Percentiles rank a stretch among this genome's conserved stretches.
Evolutionary conservation across 345 rosid species (phyloP).

Genomic region (Eucalyptus viminalis): DNA sequence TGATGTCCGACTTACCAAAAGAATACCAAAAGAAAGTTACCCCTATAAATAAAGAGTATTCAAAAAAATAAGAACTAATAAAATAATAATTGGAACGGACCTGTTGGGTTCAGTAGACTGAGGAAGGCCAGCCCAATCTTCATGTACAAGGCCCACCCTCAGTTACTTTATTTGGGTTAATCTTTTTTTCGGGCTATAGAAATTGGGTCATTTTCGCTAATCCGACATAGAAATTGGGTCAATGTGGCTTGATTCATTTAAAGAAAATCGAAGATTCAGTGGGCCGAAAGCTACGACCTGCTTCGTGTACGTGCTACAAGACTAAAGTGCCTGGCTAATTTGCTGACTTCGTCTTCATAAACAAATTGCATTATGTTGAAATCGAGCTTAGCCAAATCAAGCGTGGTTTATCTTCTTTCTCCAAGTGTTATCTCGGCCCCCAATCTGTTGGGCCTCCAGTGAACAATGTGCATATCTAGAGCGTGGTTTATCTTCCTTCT

Average conservation of each 20-base stretch:
- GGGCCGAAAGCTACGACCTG: not conserved
- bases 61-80: not conserved
- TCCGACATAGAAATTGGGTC: not conserved
- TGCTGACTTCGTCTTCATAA: not conserved
- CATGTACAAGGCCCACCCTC: not conserved
- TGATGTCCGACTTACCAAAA: not conserved
- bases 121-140: not conserved
- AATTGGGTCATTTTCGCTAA: not conserved
- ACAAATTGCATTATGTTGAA: not conserved
- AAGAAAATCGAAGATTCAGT: not conserved
- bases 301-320: not conserved
- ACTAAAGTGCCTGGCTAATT: not conserved
- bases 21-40: not conserved
- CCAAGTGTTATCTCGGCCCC: not conserved
- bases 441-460: not conserved
- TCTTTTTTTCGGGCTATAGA: not conserved
- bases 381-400: not conserved
- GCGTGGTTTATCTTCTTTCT: not conserved
- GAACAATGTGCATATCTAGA: not conserved
- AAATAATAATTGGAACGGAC: not conserved
- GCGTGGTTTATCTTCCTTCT: not conserved
- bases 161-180: not conserved
- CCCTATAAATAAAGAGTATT: not conserved
- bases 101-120: not conserved
- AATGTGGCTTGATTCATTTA: not conserved